Percentiles rank a stretch among this genome's conserved stretches.
phyloP scores from a whole-genome alignment of 2,329 filamentous ascomycete genomes.

The Sporothrix curviconia region DNA sequence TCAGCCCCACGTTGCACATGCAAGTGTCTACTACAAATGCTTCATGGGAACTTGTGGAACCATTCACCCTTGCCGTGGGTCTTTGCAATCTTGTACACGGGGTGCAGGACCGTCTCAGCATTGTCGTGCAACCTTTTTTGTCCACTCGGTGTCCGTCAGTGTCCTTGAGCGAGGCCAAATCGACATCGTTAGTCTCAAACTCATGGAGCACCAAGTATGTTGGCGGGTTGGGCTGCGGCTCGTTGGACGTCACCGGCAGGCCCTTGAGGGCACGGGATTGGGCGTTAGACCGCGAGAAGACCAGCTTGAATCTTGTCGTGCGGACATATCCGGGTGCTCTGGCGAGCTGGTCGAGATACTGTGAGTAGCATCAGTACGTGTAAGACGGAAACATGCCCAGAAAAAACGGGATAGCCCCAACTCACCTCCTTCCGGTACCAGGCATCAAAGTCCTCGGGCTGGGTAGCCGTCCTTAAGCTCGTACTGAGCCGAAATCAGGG shows the following conservation, averaged over 20 bases:
- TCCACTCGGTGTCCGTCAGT: constrained; percentile 17
- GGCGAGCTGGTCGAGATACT: constrained; percentile 19
- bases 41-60: constrained; percentile 13
- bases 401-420: too few species aligned
- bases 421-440: constrained; percentile 23
- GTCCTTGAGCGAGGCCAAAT: constrained; percentile 9
- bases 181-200: constrained; percentile 9
- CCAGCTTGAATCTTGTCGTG: constrained; percentile 22
- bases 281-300: constrained; percentile 20
- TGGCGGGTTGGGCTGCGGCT: constrained; percentile 18
- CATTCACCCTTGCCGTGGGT: constrained; percentile 15
- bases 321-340: constrained; percentile 20
- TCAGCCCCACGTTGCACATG: too few species aligned
- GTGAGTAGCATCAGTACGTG: background rate
- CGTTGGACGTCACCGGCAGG: constrained; percentile 17
- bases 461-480: constrained; percentile 15
- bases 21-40: background rate
- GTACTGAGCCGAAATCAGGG: constrained; percentile 17
- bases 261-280: constrained; percentile 22
- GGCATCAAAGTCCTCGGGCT: constrained; percentile 20
- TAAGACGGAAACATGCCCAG: background rate
- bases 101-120: constrained; percentile 1
- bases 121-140: constrained; percentile 15
- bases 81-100: constrained; percentile 12
- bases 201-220: constrained; percentile 18